These are phyloP conservation scores for Phytophthora boehmeriae DNA, from an alignment of 352 stramenopile species.

Conservation along the genomic window DNA sequence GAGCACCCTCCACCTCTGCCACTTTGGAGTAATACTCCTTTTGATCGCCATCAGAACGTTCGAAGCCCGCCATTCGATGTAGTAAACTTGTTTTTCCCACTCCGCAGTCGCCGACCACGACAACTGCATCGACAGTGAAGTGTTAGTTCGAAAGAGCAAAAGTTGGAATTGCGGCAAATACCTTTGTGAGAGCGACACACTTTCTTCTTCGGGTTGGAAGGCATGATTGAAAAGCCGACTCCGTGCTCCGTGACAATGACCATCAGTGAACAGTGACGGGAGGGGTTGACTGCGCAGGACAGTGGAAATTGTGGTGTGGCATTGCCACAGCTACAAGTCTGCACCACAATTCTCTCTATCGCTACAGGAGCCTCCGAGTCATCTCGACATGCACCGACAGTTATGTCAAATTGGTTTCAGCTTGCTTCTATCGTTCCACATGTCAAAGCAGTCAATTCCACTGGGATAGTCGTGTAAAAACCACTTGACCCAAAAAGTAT, in stretches of 20 bases:
- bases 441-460: too few species aligned
- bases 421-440: slow-evolving; percentile 15
- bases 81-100: slow-evolving; percentile 57
- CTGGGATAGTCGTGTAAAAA: too few species aligned
- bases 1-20: slow-evolving; percentile 21
- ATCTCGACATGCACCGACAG: too few species aligned
- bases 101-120: slow-evolving; percentile 44
- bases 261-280: slow-evolving; percentile 1
- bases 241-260: neutral
- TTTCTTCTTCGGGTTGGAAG: slow-evolving; percentile 52
- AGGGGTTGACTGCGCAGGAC: neutral
- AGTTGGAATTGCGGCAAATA: slow-evolving; percentile 11
- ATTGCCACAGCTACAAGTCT: too few species aligned
- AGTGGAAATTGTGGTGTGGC: slow-evolving; percentile 20
- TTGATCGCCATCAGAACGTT: neutral
- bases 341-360: too few species aligned
- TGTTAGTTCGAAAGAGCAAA: neutral
- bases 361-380: too few species aligned
- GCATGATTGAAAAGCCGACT: slow-evolving; percentile 59
- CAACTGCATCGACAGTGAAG: slow-evolving; percentile 29
- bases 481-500: too few species aligned
- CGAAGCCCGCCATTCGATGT: slow-evolving; percentile 19
- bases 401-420: too few species aligned
- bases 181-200: slow-evolving; percentile 56
- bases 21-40: slow-evolving; percentile 46